These are phyloP conservation scores for Cyberlindnera xishuangbannaensis DNA, from an alignment of 805 yeast genomes.

Conservation along the genomic window DNA sequence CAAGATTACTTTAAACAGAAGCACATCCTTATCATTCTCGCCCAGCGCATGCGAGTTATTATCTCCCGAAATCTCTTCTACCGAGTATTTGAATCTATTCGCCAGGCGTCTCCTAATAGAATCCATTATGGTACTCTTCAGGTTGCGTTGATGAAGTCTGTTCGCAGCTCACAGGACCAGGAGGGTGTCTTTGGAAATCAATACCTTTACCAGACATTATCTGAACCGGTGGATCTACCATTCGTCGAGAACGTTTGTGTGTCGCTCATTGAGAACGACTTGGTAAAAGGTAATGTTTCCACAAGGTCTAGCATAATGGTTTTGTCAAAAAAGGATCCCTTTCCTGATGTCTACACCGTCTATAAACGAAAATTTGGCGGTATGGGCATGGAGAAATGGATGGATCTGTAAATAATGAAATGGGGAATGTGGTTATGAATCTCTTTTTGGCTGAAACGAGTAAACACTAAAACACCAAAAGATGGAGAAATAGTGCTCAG, in stretches of 20 bases:
- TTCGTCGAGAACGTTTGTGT: constrained; percentile 46
- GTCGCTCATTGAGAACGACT: constrained; percentile 46
- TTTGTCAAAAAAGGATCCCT: constrained; percentile 37
- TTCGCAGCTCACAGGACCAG: constrained; percentile 19
- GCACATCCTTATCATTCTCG: constrained; percentile 37
- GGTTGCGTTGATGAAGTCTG: constrained; percentile 21
- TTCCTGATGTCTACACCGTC: constrained; percentile 28
- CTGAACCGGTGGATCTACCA: constrained; percentile 26
- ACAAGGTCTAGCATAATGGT: constrained; percentile 36
- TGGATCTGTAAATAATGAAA: constrained; percentile 5
- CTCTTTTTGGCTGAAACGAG: too few relatives aligned
- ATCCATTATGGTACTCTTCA: constrained; percentile 14
- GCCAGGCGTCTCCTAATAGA: constrained; percentile 2
- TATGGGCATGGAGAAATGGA: constrained; percentile 10
- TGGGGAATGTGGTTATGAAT: background rate
- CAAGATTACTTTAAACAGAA: constrained; percentile 34
- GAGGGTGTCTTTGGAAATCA: constrained; percentile 10
- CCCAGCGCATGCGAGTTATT: constrained; percentile 40
- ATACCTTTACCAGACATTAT: constrained; percentile 25
- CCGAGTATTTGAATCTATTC: constrained; percentile 21
- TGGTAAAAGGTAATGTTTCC: constrained; percentile 47
- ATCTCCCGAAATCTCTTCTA: constrained; percentile 38
- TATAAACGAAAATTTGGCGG: constrained; percentile 13
- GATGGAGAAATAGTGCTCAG: too few relatives aligned
- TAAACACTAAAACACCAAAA: too few relatives aligned